Base-by-base conservation (phyloP, 108 stramenopile genomes). In the Cyclostephanos tholiformis region DNA sequence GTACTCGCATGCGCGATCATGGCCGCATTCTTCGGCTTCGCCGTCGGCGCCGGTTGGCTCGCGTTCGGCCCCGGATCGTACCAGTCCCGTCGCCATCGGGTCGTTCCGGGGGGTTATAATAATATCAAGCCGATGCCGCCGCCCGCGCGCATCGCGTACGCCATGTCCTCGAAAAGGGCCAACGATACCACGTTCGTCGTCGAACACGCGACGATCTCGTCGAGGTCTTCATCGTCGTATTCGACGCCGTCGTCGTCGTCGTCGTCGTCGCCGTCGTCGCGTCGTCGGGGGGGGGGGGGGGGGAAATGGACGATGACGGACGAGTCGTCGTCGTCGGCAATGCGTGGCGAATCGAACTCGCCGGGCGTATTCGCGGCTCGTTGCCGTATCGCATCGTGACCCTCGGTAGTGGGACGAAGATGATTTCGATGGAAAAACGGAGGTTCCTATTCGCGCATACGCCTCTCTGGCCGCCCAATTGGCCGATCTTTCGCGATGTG, bases 1-100 rank as follows among this genome's bases (percentile, higher is more conserved):
- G 75, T 91, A 0, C 29, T 83, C 43, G 82, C 63, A 5, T 88
- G 85, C 65, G 85, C 83, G 8, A 14, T 69, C 58, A 16, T 89
- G 29, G 88, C 86, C 32, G 67, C 67, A 6, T 44, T 91, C 4
- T 30, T 91, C 12, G 90, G 88, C 23, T 89, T 91, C 68, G 85
- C 77, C 17, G 68, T 87, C 22, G 90, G 90, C 6, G 73, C 76
- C 32, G 88, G 90, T 13, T 81, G 72, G 53, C 65, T 91, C 27
- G 86, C 88, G 17, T 78, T 83, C 36, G 82, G 80, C 10, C 49
- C 52, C 65, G 80, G 80, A 43, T 20, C 72, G 0, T 75, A 67
- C 44, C 76, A 65, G 12, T 43, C 12, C 35, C n/a, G 57, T 0
- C 27, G n/a, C n/a, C n/a, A n/a, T n/a, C n/a, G n/a, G n/a, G n/a